Evolutionary conservation across 2,329 filamentous ascomycete species (phyloP), one percentile per base, ranked within the genome.

Genomic region (Fusarium fujikuroi): DNA sequence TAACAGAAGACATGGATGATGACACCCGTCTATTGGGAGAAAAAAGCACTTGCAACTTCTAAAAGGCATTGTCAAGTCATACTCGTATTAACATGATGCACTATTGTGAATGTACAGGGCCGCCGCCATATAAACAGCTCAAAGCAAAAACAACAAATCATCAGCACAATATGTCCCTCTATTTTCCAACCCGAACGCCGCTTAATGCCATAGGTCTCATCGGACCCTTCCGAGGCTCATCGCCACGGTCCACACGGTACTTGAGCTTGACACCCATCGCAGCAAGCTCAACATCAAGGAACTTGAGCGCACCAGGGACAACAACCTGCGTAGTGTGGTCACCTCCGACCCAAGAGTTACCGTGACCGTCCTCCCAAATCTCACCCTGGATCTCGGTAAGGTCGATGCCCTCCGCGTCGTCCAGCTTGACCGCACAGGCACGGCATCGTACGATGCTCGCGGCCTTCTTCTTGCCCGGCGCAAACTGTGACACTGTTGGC

Each of bases 221-320:
- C 5, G 83, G 83, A 5, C 87, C 86, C 80, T 87, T 89, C 56
- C 87, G 84, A 62, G 87, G 85, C 76, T 86, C 88, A 75, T 98
- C 92, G 81, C 92, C 92, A 81, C 83, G 84, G 75, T 87, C 86
- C 46, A 90, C 82, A 63, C 85, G 84, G 77, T 97, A 98, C 87
- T 94, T 97, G 84, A 99, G 90, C 84, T 95, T 92, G 60, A 99
- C 92, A 60, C 96, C 96, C 96, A 99, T 99, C 63, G 95, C 95
- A 40, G 95, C 94, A 77, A 99, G 85, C 84, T 99, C 96, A 25
- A 97, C 95, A 83, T 99, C 96, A 75, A 99, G 84, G 85, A 93
- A 98, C 84, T 93, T 94, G 81, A 99, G 85, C 61, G 97, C 96
- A 72, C 95, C 95, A 0, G 96, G 96, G 21, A 99, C 93, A 60